Percentiles rank a stretch among this genome's conserved stretches.
phyloP scores from a whole-genome alignment of 1,139 yeast species.

The Lizanozyma gosingica region DNA sequence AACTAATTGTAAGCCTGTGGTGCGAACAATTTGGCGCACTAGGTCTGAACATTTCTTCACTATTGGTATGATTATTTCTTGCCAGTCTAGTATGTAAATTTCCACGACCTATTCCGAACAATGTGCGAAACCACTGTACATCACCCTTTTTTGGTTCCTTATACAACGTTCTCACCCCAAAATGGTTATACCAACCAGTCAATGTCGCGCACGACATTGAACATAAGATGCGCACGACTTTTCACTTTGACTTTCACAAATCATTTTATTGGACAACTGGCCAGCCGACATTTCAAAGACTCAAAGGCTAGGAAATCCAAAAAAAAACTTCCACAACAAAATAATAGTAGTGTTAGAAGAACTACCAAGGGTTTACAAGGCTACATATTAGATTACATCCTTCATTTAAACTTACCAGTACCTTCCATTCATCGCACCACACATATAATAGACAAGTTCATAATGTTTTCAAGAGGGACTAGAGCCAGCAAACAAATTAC shows the following conservation, averaged over 20 bases:
- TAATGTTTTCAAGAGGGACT: background rate
- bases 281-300: background rate
- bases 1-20: constrained; percentile 2
- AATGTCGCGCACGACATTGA: too few species aligned
- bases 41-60: background rate
- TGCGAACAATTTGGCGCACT: background rate
- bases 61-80: too few species aligned
- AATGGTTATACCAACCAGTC: background rate
- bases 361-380: background rate
- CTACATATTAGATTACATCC: background rate
- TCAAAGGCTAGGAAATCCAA: background rate
- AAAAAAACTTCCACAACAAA: background rate
- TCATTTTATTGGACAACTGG: background rate
- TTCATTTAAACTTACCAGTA: background rate
- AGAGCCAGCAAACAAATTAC: background rate
- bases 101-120: too few species aligned
- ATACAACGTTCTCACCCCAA: background rate
- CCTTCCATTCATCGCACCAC: background rate
- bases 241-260: background rate
- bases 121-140: too few species aligned
- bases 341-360: background rate
- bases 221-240: background rate
- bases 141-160: too few species aligned
- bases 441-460: background rate
- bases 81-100: too few species aligned